Percentiles rank a stretch among this genome's conserved stretches.
These are phyloP conservation scores for Phalaenopsis hybrid DNA, from an alignment of 116 monocot genomes.

Conservation along the genomic window DNA sequence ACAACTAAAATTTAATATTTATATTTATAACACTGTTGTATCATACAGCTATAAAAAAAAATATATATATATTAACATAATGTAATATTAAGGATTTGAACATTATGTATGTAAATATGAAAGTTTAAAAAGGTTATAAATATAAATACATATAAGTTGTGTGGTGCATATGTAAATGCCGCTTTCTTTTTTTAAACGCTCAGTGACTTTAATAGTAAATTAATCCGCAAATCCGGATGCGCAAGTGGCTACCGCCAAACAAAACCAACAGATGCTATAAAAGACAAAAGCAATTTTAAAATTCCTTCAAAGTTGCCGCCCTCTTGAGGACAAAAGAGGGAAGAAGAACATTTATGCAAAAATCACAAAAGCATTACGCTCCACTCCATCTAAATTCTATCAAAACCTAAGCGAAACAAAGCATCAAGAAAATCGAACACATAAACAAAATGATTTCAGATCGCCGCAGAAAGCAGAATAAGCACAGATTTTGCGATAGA, in stretches of 20 bases:
- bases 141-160: too few species aligned
- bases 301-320: neutral
- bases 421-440: neutral
- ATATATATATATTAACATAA: too few species aligned
- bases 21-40: too few species aligned
- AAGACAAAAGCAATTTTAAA: neutral
- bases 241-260: neutral
- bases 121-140: too few species aligned
- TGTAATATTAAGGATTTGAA: too few species aligned
- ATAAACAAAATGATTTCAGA: neutral
- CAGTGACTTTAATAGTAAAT: too few species aligned
- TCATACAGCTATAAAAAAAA: too few species aligned
- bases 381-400: neutral
- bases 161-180: too few species aligned
- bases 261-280: neutral
- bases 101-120: too few species aligned
- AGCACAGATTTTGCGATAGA: neutral
- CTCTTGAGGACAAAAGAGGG: neutral
- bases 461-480: neutral
- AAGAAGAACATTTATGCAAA: neutral
- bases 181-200: too few species aligned
- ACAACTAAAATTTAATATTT: too few species aligned
- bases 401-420: slow-evolving; percentile 2
- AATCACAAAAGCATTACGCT: neutral
- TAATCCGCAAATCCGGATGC: too few species aligned